phyloP scores from a whole-genome alignment of 106 monocot genomes.

The Phalaenopsis equestris region DNA sequence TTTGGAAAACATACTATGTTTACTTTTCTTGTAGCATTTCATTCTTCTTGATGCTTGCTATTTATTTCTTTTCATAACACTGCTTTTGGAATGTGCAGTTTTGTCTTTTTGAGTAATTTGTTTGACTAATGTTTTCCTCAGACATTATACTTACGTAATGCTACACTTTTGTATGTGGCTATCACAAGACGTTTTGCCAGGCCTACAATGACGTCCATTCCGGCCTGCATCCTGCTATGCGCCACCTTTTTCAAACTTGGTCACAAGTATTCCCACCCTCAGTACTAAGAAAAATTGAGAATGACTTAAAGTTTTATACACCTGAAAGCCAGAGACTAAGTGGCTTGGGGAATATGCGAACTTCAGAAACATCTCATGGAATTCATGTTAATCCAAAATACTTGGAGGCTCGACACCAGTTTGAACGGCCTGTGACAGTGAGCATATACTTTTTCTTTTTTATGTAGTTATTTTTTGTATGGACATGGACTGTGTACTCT shows the following conservation, averaged over 20 bases:
- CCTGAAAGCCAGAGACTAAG: slow-evolving; percentile 29
- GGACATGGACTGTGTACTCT: not conserved
- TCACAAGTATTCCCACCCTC: slow-evolving; percentile 65
- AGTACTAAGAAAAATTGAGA: slow-evolving; percentile 56
- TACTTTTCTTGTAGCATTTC: not conserved
- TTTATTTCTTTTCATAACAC: not conserved
- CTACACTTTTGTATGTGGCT: slow-evolving; percentile 5
- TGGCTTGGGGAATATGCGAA: slow-evolving; percentile 15
- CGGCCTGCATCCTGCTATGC: slow-evolving; percentile 61
- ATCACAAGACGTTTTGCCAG: slow-evolving; percentile 64
- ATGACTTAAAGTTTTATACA: slow-evolving; percentile 50
- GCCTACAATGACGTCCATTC: slow-evolving; percentile 71
- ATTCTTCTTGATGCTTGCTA: not conserved
- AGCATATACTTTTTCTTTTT: slow-evolving; percentile 11
- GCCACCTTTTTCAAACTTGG: slow-evolving; percentile 93
- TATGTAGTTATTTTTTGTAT: not conserved
- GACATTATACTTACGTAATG: slow-evolving; percentile 3
- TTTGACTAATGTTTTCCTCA: not conserved
- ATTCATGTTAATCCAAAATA: slow-evolving; percentile 97
- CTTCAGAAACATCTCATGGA: slow-evolving; percentile 62
- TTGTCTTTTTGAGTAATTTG: not conserved
- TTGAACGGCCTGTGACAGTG: slow-evolving; percentile 43
- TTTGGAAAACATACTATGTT: not conserved
- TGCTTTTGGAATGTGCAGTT: not conserved
- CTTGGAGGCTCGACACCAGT: slow-evolving; percentile 56